Percentiles rank a stretch among this genome's conserved stretches.
Conservation (phyloP, 495 filamentous ascomycete genomes). For the Xanthoparmelia taractica region DNA sequence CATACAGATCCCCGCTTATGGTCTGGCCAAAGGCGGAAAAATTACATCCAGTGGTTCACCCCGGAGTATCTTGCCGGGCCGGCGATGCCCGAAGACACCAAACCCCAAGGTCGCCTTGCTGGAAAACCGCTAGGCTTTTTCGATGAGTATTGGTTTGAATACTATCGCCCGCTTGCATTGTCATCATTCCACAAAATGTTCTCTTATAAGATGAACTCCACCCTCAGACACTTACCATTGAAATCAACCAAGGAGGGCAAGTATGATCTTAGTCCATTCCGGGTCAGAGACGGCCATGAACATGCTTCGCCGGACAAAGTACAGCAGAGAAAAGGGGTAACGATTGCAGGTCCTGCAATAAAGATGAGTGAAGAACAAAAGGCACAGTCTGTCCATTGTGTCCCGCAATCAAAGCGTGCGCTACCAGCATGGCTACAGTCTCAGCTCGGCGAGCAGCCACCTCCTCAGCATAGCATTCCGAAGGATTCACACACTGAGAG, state of each 20-base stretch:
- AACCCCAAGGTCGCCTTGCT: constrained; percentile 37
- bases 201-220: constrained; percentile 81
- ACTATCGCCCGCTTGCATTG: constrained; percentile 78
- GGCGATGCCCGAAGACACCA: constrained; percentile 41
- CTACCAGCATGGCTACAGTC: constrained; percentile 42
- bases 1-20: constrained; percentile 73
- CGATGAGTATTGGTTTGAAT: constrained; percentile 98
- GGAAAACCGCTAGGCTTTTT: constrained; percentile 58
- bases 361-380: constrained; percentile 22
- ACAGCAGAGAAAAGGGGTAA: constrained; percentile 50
- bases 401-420: constrained; percentile 5
- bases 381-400: background rate
- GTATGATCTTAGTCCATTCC: constrained; percentile 78
- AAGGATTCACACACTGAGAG: constrained; percentile 29
- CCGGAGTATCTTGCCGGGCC: constrained; percentile 60
- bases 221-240: constrained; percentile 69
- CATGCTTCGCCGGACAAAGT: constrained; percentile 44
- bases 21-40: constrained; percentile 54
- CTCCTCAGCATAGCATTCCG: constrained; percentile 40
- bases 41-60: constrained; percentile 83
- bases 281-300: constrained; percentile 53
- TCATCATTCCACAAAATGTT: constrained; percentile 87
- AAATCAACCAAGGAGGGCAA: constrained; percentile 59
- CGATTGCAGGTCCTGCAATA: constrained; percentile 49
- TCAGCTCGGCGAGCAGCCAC: constrained; percentile 29